phyloP scores from a whole-genome alignment of 768 basidiomycete genomes.

The Galerina sulciceps region DNA sequence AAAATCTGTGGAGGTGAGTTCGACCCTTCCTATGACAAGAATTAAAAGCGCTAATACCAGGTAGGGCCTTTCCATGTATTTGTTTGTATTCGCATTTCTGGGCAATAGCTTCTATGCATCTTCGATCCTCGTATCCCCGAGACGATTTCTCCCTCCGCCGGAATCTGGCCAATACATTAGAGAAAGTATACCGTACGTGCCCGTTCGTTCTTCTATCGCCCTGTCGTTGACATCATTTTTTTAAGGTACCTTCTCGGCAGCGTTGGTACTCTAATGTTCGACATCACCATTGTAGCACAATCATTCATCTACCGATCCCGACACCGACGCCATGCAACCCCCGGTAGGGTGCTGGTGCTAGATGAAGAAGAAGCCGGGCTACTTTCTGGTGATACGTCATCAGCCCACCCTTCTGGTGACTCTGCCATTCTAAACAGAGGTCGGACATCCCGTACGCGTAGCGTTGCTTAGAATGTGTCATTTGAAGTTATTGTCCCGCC shows the following conservation, averaged over 20 bases:
- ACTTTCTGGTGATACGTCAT: constrained; percentile 45
- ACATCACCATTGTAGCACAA: constrained; percentile 89
- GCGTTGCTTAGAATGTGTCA: constrained; percentile 14
- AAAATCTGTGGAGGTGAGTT: constrained; percentile 82
- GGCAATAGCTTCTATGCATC: constrained; percentile 94
- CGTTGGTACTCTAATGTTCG: constrained; percentile 91
- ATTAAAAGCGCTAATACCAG: not conserved
- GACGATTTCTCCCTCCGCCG: constrained; percentile 57
- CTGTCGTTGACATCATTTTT: constrained; percentile 1
- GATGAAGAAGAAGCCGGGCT: constrained; percentile 57
- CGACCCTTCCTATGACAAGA: not conserved
- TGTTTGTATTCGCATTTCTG: constrained; percentile 92
- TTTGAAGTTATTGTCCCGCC: constrained; percentile 6
- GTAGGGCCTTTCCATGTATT: constrained; percentile 89
- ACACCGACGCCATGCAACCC: constrained; percentile 39
- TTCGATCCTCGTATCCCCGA: constrained; percentile 84
- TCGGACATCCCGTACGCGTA: constrained; percentile 39
- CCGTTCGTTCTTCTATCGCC: not conserved
- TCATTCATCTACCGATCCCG: constrained; percentile 74
- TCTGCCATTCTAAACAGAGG: constrained; percentile 39
- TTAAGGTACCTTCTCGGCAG: constrained; percentile 88
- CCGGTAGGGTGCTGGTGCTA: constrained; percentile 25
- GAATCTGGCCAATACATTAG: constrained; percentile 68
- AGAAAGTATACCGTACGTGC: constrained; percentile 84
- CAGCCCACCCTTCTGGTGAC: constrained; percentile 29